A percentile compares a stretch with the other conserved stretches of the same genome.
Conservation (phyloP, 305 asterid genomes). For the Euphrasia arctica region DNA sequence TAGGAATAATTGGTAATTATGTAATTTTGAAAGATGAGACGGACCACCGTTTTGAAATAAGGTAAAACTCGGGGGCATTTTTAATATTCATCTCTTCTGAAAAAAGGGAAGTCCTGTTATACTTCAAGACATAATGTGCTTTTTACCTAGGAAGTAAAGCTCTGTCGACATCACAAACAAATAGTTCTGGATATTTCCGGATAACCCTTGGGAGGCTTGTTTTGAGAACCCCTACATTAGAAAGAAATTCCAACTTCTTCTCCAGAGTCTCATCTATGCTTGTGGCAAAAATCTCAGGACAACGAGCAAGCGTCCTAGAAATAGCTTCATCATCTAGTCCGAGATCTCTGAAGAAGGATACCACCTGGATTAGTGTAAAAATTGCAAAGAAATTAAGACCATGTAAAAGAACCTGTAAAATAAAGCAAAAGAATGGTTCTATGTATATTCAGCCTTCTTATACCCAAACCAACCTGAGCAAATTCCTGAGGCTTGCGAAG, state of each 20-base stretch:
- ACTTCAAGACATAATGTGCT: constrained; percentile 1
- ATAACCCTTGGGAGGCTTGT: constrained; percentile 63
- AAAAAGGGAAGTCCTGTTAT: not conserved
- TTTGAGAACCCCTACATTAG: constrained; percentile 55
- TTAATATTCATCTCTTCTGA: not conserved
- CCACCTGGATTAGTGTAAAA: constrained; percentile 44
- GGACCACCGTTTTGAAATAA: not conserved
- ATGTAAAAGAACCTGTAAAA: constrained; percentile 10
- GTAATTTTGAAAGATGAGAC: not conserved
- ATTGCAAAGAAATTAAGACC: not conserved
- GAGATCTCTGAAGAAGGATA: constrained; percentile 62
- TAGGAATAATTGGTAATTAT: not conserved
- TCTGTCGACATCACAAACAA: constrained; percentile 68
- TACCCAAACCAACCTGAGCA: constrained; percentile 52
- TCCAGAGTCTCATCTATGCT: constrained; percentile 61
- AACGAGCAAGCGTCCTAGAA: constrained; percentile 59
- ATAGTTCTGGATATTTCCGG: constrained; percentile 80
- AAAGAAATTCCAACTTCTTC: constrained; percentile 69
- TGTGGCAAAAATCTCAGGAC: constrained; percentile 82
- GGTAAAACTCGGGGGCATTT: not conserved
- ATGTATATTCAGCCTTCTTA: not conserved
- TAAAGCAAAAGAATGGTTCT: not conserved
- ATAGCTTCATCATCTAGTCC: constrained; percentile 69
- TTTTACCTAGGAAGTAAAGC: constrained; percentile 82
- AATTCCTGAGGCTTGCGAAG: constrained; percentile 77